Base-by-base conservation (phyloP, 805 yeast species). In the Cyberlindnera mississippiensis region DNA sequence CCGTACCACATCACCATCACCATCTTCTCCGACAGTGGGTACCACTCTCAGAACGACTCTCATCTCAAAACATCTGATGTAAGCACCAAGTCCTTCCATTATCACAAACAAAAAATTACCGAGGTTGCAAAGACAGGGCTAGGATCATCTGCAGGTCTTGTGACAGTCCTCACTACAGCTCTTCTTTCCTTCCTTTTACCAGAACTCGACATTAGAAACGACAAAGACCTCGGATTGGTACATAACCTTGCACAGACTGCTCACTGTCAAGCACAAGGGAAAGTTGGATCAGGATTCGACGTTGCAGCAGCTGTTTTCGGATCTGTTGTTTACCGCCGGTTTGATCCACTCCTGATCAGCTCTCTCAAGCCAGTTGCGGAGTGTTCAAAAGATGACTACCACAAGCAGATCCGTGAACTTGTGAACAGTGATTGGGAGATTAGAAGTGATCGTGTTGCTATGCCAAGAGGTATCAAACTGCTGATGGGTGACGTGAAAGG, bases 261-360 rank as follows among this genome's bases (percentile, higher is more conserved):
- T 0, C 99, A 93, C 61, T 90, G 96, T 60, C 73, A 78, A 43
- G 98, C 99, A 3, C 99, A 93, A 61, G 86, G 87, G 26, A 93
- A 93, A 62, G 81, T 93, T 19, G 99, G 99, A 0, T 88, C 96
- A 3, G 99, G 99, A 0, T 93, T 93, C 62, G 99, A 93, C 59
- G 95, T 93, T 32, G 98, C 96, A 0, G 82, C 97, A 19, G 99
- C 99, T 0, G 82, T 86, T 0, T 91, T 73, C 62, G 99, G 99
- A 2, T 85, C 96, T 0, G 83, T 90, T 35, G 72, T 80, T 6
- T 93, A 93, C 62, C 72, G 76, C 33, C 69, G 99, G 46, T 93
- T 93, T 55, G 66, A 71, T 3, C 86, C 95, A 0, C 60, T 52
- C 6, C 45, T 77, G 28, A 75, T 78, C 37, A 64, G 63, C 27